Conservation (phyloP, 768 basidiomycete species). For the Hericium rajendrae region DNA sequence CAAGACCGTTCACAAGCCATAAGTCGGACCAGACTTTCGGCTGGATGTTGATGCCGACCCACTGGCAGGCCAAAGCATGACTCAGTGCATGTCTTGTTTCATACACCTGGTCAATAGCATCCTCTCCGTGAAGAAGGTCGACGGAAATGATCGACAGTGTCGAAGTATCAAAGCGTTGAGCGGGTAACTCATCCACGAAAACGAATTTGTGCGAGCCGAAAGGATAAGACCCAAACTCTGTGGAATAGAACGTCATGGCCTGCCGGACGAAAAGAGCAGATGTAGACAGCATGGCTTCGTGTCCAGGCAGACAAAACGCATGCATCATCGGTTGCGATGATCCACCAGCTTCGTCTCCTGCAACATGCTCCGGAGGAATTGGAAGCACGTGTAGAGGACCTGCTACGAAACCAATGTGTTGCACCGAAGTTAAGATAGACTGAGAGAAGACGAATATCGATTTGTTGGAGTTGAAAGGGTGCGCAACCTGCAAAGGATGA, state of each 20-base stretch:
- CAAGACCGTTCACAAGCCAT: conserved; percentile 95
- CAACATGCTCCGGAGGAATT: conserved; percentile 50
- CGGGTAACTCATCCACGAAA: conserved; percentile 83
- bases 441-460: conserved; percentile 92
- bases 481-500: conserved; percentile 54
- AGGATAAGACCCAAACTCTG: conserved; percentile 92
- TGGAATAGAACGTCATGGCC: conserved; percentile 87
- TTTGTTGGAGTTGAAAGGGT: conserved; percentile 89
- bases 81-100: conserved; percentile 81
- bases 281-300: conserved; percentile 58
- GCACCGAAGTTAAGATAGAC: conserved; percentile 80
- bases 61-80: conserved; percentile 89
- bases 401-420: conserved; percentile 92
- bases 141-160: conserved; percentile 70
- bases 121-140: conserved; percentile 79
- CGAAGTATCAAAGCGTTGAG: conserved; percentile 76
- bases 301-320: conserved; percentile 88
- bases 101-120: conserved; percentile 87
- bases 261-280: conserved; percentile 72
- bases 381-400: conserved; percentile 83
- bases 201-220: conserved; percentile 91
- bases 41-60: conserved; percentile 94
- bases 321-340: conserved; percentile 70
- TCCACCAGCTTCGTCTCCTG: conserved; percentile 51
- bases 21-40: conserved; percentile 89